Evolutionary conservation across 2,329 filamentous ascomycete species (phyloP).

Genomic region (Penicillium janthinellum): DNA sequence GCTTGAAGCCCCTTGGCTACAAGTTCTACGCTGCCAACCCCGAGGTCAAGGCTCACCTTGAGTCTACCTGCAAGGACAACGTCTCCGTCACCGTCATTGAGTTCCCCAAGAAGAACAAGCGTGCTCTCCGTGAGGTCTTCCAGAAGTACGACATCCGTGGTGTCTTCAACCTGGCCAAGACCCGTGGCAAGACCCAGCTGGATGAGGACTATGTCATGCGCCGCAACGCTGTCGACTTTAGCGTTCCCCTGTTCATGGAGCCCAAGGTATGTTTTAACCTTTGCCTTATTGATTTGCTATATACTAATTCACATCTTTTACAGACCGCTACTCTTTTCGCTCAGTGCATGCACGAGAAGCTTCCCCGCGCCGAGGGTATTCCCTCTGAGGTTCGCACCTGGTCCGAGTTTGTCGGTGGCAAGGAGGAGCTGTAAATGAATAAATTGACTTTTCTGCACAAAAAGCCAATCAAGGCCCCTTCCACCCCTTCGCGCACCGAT

Average conservation of each 20-base stretch:
- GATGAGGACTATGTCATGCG: slow-evolving; percentile 99
- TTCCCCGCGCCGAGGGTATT: slow-evolving; percentile 84
- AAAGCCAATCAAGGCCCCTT: slow-evolving; percentile 16
- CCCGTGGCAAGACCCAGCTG: slow-evolving; percentile 76
- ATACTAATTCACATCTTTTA: slow-evolving; percentile 30
- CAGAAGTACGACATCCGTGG: slow-evolving; percentile 95
- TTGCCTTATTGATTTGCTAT: too few species aligned
- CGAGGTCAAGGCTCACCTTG: slow-evolving; percentile 80
- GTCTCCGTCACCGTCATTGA: slow-evolving; percentile 86
- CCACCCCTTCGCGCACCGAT: neutral
- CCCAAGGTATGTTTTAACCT: slow-evolving; percentile 70
- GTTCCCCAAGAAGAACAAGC: slow-evolving; percentile 95
- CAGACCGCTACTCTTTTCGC: slow-evolving; percentile 95
- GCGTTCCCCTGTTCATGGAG: slow-evolving; percentile 97
- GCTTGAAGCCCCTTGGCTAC: slow-evolving; percentile 85
- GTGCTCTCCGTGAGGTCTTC: slow-evolving; percentile 90
- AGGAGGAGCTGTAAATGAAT: slow-evolving; percentile 46
- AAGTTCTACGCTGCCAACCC: slow-evolving; percentile 86
- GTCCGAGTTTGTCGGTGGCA: slow-evolving; percentile 89
- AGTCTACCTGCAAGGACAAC: slow-evolving; percentile 67
- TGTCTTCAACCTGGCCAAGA: slow-evolving; percentile 90
- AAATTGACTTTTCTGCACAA: slow-evolving; percentile 17
- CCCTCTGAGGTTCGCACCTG: slow-evolving; percentile 89
- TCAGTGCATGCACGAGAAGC: slow-evolving; percentile 95
- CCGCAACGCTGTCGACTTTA: slow-evolving; percentile 96